Conservation (phyloP, 345 rosid genomes). For the Acer campestre region DNA sequence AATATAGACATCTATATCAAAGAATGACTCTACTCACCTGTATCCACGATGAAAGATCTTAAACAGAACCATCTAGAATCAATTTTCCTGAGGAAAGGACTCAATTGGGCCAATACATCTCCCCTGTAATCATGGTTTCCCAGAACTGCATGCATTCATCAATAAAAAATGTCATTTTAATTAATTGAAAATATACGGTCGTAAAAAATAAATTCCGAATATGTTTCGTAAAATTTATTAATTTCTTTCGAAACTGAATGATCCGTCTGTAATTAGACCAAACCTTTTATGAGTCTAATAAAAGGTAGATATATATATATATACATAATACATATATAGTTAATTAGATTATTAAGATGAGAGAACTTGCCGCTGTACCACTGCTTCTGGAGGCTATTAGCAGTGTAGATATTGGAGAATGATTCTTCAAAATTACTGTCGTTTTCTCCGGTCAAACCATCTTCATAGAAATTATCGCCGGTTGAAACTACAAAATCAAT, state of each 20-base stretch:
- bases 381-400: conserved; percentile 69
- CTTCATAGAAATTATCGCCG: conserved; percentile 86
- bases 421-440: conserved; percentile 67
- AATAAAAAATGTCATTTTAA: neutral
- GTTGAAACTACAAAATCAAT: conserved; percentile 83
- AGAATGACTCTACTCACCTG: conserved; percentile 17
- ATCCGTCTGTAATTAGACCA: no score
- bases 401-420: conserved; percentile 64
- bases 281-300: no score
- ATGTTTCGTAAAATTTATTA: no score
- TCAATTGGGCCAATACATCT: conserved; percentile 44
- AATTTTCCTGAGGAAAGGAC: conserved; percentile 32
- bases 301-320: no score
- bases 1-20: no score
- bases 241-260: no score
- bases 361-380: conserved; percentile 66
- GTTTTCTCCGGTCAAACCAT: conserved; percentile 53
- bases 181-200: neutral
- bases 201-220: neutral
- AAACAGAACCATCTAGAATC: conserved; percentile 54
- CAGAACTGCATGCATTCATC: conserved; percentile 36
- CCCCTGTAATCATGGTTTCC: conserved; percentile 63
- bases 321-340: no score
- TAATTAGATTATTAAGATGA: neutral
- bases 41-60: conserved; percentile 43